These are phyloP conservation scores for Colletotrichum filicis DNA, from an alignment of 2,329 filamentous ascomycete genomes.

Conservation along the genomic window DNA sequence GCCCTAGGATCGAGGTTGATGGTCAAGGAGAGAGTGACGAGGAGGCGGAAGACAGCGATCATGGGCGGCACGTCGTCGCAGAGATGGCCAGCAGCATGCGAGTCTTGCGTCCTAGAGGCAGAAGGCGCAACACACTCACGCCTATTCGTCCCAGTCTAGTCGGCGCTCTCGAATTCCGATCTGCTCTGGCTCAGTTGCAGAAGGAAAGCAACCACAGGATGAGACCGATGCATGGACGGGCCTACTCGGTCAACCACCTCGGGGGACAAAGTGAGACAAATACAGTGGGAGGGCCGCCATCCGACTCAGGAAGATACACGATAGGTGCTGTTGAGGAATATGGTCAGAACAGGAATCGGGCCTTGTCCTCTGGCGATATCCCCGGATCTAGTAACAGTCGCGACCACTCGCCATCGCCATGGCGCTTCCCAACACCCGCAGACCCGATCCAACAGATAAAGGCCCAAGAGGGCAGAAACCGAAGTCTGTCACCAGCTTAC, in stretches of 20 bases:
- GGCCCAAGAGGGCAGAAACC: conserved; percentile 37
- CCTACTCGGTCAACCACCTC: conserved; percentile 51
- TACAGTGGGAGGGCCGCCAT: conserved; percentile 21
- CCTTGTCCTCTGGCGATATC: conserved; percentile 58
- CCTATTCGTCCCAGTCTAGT: conserved; percentile 94
- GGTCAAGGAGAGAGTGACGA: conserved; percentile 47
- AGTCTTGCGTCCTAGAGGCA: conserved; percentile 74
- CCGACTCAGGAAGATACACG: conserved; percentile 27
- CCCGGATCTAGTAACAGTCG: conserved; percentile 38
- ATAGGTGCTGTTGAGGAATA: conserved; percentile 31
- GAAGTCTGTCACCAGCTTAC: conserved; percentile 45
- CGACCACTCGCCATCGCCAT: conserved; percentile 31
- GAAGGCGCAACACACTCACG: conserved; percentile 78
- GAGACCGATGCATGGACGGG: conserved; percentile 74
- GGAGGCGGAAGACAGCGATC: conserved; percentile 63
- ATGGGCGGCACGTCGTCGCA: conserved; percentile 75
- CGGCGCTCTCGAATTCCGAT: conserved; percentile 92
- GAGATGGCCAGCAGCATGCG: conserved; percentile 96
- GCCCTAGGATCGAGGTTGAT: conserved; percentile 60
- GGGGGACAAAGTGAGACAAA: conserved; percentile 30
- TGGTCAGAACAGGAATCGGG: conserved; percentile 49
- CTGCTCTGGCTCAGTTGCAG: conserved; percentile 87
- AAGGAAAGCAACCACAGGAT: conserved; percentile 81
- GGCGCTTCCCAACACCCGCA: conserved; percentile 19
- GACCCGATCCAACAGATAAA: conserved; percentile 24